Base-by-base conservation (phyloP, 495 filamentous ascomycete genomes). In the Penicillium egyptiacum region DNA sequence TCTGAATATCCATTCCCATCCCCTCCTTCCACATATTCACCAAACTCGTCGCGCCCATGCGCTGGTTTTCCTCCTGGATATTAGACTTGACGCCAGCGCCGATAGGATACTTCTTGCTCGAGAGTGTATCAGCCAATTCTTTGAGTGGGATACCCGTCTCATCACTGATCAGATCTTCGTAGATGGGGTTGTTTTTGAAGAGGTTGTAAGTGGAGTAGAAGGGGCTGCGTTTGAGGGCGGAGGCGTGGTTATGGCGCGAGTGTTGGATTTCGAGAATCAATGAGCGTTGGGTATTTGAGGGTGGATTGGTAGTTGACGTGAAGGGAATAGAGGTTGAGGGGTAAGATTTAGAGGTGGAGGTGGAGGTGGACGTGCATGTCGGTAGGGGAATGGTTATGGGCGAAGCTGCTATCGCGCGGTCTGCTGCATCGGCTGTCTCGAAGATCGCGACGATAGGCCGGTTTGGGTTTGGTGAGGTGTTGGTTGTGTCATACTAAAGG, bases 401-500 rank as follows among this genome's bases (percentile, higher is more conserved):
- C 1, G 74, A 75, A 11, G 74, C 57, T 11, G 66, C 58, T 45
- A 73, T 57, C 3, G 76, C 76, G 40, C 58, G 55, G 9, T 61
- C 17, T 7, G 76, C 76, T 25, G 76, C 62, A 12, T 67, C 58
- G 45, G 60, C 11, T 17, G 68, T 61, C 19, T 74, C 76, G 62
- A 73, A 78, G 26, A 78, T 73, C 14, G 71, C 74, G 10, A 71
- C 40, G 11, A 69, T 67, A 0, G 57, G 55, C 0, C 58, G 58
- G 25, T 58, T 58, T n/a, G 17, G 10, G 20, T 53, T 61, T 33
- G 53, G 23, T 20, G 56, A 58, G 19, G 41, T 58, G 22, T 65
- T 56, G 11, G 26, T 42, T 25, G 59, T 57, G 50, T 66, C 58
- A 26, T 65, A 65, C 58, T 62, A 25, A 25, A 16, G 28, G 1